Percentiles rank a stretch among this genome's conserved stretches.
These are phyloP conservation scores for Domatiomyces globalis DNA, from an alignment of 2,329 filamentous ascomycete species.

Conservation along the genomic window DNA sequence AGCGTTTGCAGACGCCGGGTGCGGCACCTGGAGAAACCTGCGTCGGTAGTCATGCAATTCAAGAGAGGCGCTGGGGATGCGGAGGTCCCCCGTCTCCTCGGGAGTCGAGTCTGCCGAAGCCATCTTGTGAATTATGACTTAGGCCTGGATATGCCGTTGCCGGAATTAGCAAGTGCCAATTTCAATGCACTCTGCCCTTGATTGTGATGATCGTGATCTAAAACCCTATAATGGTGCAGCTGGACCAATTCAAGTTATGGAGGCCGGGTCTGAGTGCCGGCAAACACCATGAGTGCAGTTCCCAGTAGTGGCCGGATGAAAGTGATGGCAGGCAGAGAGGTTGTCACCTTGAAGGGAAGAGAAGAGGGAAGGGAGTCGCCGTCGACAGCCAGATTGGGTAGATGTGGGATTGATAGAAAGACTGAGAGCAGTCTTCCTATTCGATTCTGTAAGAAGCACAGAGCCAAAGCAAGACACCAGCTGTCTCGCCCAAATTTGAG, in stretches of 20 bases:
- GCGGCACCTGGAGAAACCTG: constrained; percentile 28
- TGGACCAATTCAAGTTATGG: constrained; percentile 57
- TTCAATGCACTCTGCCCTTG: background rate
- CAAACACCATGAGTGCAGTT: constrained; percentile 85
- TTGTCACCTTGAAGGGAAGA: constrained; percentile 77
- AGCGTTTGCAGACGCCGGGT: constrained; percentile 34
- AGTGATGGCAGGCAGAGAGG: constrained; percentile 55
- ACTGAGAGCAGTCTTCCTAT: constrained; percentile 17
- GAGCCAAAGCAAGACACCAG: background rate
- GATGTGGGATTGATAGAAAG: constrained; percentile 15
- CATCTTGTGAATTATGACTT: background rate
- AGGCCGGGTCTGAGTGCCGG: constrained; percentile 92
- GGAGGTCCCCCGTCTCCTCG: constrained; percentile 2
- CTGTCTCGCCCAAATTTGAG: background rate
- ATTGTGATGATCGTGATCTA: background rate
- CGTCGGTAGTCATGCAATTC: background rate
- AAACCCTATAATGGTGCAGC: background rate
- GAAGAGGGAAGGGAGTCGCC: constrained; percentile 30
- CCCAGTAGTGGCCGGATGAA: constrained; percentile 80
- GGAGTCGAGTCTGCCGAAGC: background rate
- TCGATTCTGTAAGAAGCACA: background rate
- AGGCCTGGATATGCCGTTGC: background rate
- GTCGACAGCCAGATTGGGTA: constrained; percentile 29
- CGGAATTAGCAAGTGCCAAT: background rate
- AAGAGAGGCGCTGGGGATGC: background rate